Evolutionary conservation across 208 protist genomes (phyloP).

Genomic region (Tritrichomonas musculus): DNA sequence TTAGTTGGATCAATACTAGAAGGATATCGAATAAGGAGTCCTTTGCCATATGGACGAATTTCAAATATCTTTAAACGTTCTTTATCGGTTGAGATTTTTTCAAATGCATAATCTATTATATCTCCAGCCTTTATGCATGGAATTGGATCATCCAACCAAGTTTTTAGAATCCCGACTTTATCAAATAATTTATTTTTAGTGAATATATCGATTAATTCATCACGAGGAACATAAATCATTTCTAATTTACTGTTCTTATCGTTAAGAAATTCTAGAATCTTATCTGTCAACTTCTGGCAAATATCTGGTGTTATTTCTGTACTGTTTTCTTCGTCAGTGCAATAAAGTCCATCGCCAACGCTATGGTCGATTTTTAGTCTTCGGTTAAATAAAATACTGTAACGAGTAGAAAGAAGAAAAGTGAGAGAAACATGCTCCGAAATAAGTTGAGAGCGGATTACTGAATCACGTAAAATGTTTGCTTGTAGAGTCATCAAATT

Average conservation of each 20-base stretch:
- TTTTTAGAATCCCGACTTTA: not conserved
- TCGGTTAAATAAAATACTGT: not conserved
- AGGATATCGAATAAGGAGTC: not conserved
- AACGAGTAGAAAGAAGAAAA: not conserved
- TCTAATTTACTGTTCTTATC: not conserved
- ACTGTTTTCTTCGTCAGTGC: not conserved
- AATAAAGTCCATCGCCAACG: not conserved
- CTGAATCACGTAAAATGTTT: too few species aligned
- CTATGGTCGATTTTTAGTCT: not conserved
- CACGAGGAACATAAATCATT: not conserved
- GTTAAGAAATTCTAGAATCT: not conserved
- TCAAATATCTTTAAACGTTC: not conserved
- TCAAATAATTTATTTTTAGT: not conserved
- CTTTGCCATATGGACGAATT: not conserved
- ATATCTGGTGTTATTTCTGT: not conserved
- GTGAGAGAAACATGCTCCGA: not conserved
- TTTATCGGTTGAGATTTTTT: not conserved
- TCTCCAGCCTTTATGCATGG: not conserved
- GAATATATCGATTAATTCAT: not conserved
- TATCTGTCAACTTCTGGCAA: not conserved
- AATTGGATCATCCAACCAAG: not conserved
- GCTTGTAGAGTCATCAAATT: too few species aligned
- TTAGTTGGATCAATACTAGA: not conserved
- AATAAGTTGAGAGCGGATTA: not conserved
- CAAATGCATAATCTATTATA: not conserved